Evolutionary conservation across 305 asterid species (phyloP).

Genomic region (Fraxinus sp.): DNA sequence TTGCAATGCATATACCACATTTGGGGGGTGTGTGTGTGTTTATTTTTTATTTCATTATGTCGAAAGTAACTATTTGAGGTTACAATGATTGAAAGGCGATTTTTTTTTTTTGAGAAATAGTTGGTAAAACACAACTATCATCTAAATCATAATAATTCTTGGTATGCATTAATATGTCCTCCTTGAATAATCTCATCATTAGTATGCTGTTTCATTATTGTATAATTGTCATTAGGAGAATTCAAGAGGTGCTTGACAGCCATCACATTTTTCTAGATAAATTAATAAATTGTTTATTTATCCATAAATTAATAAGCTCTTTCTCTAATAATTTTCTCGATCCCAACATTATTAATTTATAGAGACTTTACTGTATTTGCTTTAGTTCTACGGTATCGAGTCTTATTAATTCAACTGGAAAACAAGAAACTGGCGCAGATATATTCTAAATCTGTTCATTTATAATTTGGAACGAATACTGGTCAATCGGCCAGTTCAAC

Average conservation of each 20-base stretch:
- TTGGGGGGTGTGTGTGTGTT: not conserved
- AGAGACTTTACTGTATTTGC: not conserved
- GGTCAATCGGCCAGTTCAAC: not conserved
- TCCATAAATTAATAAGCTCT: not conserved
- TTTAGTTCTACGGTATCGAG: not conserved
- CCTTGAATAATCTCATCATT: not conserved
- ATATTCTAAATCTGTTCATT: not conserved
- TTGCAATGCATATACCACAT: not conserved
- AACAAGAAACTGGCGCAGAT: not conserved
- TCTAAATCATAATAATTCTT: not conserved
- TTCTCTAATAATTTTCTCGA: not conserved
- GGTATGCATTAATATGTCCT: not conserved
- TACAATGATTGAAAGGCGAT: not conserved
- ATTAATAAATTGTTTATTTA: no score
- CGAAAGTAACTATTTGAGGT: not conserved
- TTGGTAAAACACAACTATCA: not conserved
- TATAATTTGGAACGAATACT: not conserved
- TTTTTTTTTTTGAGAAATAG: not conserved
- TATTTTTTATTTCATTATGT: not conserved
- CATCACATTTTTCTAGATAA: not conserved
- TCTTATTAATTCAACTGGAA: not conserved
- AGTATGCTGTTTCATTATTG: not conserved
- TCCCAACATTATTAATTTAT: not conserved
- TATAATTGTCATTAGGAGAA: not conserved
- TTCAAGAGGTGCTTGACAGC: not conserved